Base-by-base conservation (phyloP, 768 basidiomycete genomes). In the Suillus subluteus region DNA sequence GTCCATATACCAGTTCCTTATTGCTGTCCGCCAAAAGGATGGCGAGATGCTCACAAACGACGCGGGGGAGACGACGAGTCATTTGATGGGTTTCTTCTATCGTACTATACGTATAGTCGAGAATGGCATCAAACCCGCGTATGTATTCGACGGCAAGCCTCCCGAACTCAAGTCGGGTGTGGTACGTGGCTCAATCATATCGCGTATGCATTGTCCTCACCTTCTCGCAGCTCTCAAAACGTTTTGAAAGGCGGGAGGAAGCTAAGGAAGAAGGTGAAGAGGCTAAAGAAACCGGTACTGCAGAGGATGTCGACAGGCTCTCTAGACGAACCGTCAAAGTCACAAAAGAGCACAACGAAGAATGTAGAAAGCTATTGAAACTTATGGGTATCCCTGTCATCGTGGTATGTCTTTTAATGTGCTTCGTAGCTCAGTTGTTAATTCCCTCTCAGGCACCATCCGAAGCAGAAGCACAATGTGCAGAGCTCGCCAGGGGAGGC, bases 21-120 rank as follows among this genome's bases (percentile, higher is more conserved):
- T 99, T 66, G 98, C 98, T 23, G 98, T 99, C 13, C 86, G 98
- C 38, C 96, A 97, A 79, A 91, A 89, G 76, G 98, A 99, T 76
- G 98, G 98, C 23, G 95, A 99, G 79, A 87, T 96, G 84, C 86
- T 99, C 70, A 97, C 91, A 72, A 98, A 98, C 74, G 97, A 99
- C n/a, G 89, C 91, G 0, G 98, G 98, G 21, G 98, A 99, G 75
- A 98, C 95, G 4, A 99, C 98, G 2, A 96, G 95, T 80, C 97
- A 99, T 79, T 83, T 99, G 13, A 98, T 99, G 96, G 98, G 98
- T 0, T 92, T 99, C 78, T 99, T 99, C 81, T 98, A 98, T 74
- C 87, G 96, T 46, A 99, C 98, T 0, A 94, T 99, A 66, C 87
- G 98, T 30, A 99, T 99, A 76, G 96, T 96, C 21, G 98, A 99